phyloP scores from a whole-genome alignment of 495 filamentous ascomycete species.

The Penicillium nucicola region DNA sequence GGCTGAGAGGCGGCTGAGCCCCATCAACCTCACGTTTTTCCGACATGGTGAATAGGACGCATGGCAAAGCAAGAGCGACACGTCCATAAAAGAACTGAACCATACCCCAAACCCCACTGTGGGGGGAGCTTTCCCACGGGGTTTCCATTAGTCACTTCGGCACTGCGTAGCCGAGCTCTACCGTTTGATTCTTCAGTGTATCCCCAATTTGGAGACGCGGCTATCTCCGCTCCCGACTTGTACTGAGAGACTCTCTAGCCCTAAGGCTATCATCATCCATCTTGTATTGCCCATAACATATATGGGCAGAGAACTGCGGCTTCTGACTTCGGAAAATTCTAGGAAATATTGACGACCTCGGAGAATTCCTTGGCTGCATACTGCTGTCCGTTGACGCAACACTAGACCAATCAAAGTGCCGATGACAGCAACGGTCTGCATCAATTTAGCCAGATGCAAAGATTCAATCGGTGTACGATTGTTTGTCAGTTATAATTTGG shows the following conservation, averaged over 20 bases:
- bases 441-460: too few relatives aligned
- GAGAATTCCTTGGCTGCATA: background rate
- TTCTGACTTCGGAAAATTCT: background rate
- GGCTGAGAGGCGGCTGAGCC: background rate
- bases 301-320: too few relatives aligned
- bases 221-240: conserved; percentile 2
- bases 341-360: background rate
- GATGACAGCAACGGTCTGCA: too few relatives aligned
- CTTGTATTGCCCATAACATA: background rate
- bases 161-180: conserved; percentile 29
- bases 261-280: background rate
- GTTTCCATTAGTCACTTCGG: conserved; percentile 27
- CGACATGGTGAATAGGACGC: background rate
- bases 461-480: too few relatives aligned
- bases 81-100: background rate
- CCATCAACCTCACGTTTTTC: conserved; percentile 3
- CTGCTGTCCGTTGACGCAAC: background rate
- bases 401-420: background rate
- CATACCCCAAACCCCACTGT: conserved; percentile 8
- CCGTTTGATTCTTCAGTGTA: conserved; percentile 6
- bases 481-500: background rate
- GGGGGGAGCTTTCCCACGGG: conserved; percentile 11
- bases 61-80: background rate
- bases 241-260: background rate
- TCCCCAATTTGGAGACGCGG: background rate